phyloP scores from a whole-genome alignment of 2,329 filamentous ascomycete species.

The Scopulariopsis brevicaulis region DNA sequence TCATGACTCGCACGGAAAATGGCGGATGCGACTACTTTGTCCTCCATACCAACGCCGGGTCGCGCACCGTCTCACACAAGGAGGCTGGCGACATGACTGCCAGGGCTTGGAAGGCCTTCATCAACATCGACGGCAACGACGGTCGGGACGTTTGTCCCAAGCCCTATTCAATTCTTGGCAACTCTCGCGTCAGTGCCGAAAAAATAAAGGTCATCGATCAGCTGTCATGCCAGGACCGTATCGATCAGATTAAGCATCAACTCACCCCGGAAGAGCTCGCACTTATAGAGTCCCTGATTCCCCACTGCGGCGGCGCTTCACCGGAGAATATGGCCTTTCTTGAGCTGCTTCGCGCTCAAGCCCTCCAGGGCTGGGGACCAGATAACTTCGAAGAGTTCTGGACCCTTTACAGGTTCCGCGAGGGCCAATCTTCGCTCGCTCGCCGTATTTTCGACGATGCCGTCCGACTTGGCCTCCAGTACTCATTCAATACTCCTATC shows the following conservation, averaged over 20 bases:
- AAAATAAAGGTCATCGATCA: constrained; percentile 12
- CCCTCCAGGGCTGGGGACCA: constrained; percentile 10
- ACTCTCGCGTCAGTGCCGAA: constrained; percentile 4
- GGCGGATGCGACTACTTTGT: constrained; percentile 8
- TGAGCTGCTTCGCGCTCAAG: constrained; percentile 12
- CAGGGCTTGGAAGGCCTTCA: constrained; percentile 13
- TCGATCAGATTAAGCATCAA: constrained; percentile 15
- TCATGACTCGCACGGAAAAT: constrained; percentile 7
- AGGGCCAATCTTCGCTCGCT: constrained; percentile 16
- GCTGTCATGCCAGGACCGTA: constrained; percentile 14
- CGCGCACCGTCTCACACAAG: constrained; percentile 12
- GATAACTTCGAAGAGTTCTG: constrained; percentile 13
- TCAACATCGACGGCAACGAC: constrained; percentile 15
- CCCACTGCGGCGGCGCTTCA: constrained; percentile 14
- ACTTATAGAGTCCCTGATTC: constrained; percentile 13
- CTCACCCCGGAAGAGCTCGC: constrained; percentile 16
- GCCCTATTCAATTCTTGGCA: constrained; percentile 10
- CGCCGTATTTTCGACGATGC: constrained; percentile 16
- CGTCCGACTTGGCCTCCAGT: constrained; percentile 11
- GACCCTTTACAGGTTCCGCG: constrained; percentile 15
- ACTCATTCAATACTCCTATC: constrained; percentile 14
- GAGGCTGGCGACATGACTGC: constrained; percentile 13
- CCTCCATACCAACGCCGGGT: constrained; percentile 7
- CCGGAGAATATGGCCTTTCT: constrained; percentile 13
- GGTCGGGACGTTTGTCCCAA: constrained; percentile 13